Conservation (phyloP, 371 early-diverging fungal genomes). For the Syncephalastrum sp. region DNA sequence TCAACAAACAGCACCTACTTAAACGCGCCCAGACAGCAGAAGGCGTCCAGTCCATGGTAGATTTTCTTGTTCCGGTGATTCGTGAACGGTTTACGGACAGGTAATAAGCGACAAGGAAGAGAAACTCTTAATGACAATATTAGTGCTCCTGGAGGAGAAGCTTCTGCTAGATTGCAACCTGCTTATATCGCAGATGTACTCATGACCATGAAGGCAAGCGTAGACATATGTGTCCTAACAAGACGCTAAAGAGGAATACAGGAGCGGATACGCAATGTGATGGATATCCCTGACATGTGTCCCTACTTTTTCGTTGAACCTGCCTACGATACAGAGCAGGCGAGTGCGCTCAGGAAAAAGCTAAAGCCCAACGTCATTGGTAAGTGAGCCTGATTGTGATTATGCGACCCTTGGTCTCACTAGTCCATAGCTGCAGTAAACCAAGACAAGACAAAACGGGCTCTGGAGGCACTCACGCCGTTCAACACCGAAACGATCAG, state of each 20-base stretch:
- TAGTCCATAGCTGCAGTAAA: conserved; percentile 18
- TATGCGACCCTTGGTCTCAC: no score
- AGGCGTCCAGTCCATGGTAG: conserved; percentile 39
- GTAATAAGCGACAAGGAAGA: conserved; percentile 8
- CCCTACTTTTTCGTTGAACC: conserved; percentile 61
- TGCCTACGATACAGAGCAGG: conserved; percentile 49
- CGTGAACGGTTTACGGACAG: conserved; percentile 19
- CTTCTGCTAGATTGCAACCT: conserved; percentile 24
- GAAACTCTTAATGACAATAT: background rate
- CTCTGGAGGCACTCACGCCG: conserved; percentile 17
- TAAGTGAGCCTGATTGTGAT: conserved; percentile 7
- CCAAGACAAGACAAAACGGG: conserved; percentile 15
- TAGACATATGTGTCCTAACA: background rate
- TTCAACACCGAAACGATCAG: conserved; percentile 35
- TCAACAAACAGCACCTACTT: conserved; percentile 79
- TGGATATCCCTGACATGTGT: conserved; percentile 58
- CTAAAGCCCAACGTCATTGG: conserved; percentile 44
- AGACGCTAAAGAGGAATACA: conserved; percentile 5
- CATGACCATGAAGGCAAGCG: conserved; percentile 42
- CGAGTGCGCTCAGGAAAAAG: conserved; percentile 43
- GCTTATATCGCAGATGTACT: conserved; percentile 48
- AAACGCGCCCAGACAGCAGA: conserved; percentile 49
- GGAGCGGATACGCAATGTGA: conserved; percentile 59
- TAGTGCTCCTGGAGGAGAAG: conserved; percentile 9
- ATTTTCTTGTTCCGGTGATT: conserved; percentile 32